These are phyloP conservation scores for Mortierella sp. DNA, from an alignment of 371 early-diverging fungal genomes.

Conservation along the genomic window DNA sequence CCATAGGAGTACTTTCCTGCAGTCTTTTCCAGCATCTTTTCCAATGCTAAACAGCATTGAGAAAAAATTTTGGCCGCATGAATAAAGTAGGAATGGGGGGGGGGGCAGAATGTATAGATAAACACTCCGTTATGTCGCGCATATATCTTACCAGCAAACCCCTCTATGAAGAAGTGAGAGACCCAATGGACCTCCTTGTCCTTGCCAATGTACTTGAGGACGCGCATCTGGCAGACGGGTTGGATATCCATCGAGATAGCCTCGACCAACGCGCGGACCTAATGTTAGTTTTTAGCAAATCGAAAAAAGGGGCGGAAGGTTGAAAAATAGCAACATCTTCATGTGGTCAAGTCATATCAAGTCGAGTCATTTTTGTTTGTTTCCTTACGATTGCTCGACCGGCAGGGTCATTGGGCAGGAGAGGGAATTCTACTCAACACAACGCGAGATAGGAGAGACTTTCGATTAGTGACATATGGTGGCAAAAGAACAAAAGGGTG, in stretches of 20 bases:
- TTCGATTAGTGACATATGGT: background rate
- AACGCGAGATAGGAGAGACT: background rate
- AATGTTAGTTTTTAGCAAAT: background rate
- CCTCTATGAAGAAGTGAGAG: conserved; percentile 65
- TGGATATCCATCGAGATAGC: conserved; percentile 89
- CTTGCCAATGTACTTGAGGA: conserved; percentile 69
- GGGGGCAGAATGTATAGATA: background rate
- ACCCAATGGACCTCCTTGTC: conserved; percentile 74
- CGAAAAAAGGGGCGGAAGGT: background rate
- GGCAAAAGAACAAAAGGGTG: background rate
- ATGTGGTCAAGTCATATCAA: background rate
- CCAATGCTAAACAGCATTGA: conserved; percentile 63
- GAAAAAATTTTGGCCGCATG: background rate
- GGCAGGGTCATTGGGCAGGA: conserved; percentile 40
- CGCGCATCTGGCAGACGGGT: conserved; percentile 84
- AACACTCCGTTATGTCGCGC: background rate
- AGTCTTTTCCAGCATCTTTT: conserved; percentile 66
- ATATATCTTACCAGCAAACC: conserved; percentile 70
- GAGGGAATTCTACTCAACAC: conserved; percentile 26
- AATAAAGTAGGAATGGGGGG: background rate
- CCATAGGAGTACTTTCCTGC: conserved; percentile 87
- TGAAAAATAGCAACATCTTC: background rate
- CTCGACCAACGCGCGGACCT: conserved; percentile 79
- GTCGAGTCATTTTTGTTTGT: background rate
- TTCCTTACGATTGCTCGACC: conserved; percentile 71